Evolutionary conservation across 2,329 filamentous ascomycete genomes (phyloP), one percentile per base, ranked within the genome.

Genomic region (Colletotrichum lentis): DNA sequence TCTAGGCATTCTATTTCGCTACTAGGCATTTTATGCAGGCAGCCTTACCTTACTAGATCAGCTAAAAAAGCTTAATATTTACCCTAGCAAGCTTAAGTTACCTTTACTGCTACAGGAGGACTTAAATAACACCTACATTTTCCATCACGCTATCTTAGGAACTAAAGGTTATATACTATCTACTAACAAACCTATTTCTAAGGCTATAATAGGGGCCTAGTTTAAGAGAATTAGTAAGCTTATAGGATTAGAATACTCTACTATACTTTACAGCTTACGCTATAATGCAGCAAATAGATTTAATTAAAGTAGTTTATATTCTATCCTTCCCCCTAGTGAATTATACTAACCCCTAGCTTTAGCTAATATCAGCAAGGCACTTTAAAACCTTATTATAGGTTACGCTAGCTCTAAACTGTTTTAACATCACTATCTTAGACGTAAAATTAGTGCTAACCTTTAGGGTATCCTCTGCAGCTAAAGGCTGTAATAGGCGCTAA

Each of bases 111-210:
- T 44, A n/a, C 43, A 2, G 46, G 57, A 60, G 35, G 46, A 31
- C 35, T n/a, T 60, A 11, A 16, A 59, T 7, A n/a, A 59, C n/a
- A 31, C 20, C 20, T 61, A 41, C 16, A 43, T 52, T 24, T 53
- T 53, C 43, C 5, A 62, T 56, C n/a, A 72, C 73, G 46, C 57
- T 70, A 77, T 75, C 37, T 77, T 78, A 62, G 76, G 62, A 7
- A 80, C 80, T 54, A 63, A 44, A n/a, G 63, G 64, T 3, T 73
- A 70, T 50, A 31, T 62, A 54, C 55, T 71, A 18, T 72, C 64
- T 18, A n/a, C 41, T 55, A 71, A 64, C 8, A 44, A 70, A 43
- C 64, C 20, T 16, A 70, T 72, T 31, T 64, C 52, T 8, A 64
- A 65, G 43, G 24, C 18, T 0, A 72, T 71, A n/a, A 70, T 72